Conservation (phyloP, 495 filamentous ascomycete species). For the Platismatia glauca region DNA sequence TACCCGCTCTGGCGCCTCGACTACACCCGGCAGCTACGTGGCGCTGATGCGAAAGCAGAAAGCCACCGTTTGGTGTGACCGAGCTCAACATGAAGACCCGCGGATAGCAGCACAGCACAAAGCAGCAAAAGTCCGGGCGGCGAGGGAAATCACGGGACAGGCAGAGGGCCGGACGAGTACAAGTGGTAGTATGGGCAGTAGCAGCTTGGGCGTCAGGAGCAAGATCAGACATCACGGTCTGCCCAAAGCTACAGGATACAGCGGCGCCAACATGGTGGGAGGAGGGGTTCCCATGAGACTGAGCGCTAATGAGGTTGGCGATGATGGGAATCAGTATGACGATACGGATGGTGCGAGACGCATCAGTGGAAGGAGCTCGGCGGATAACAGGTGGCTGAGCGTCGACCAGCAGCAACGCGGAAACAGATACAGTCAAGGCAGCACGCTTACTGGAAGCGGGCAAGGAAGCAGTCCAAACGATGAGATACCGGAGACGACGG, state of each 20-base stretch:
- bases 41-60: slow-evolving; percentile 92
- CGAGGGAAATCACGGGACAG: slow-evolving; percentile 57
- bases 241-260: slow-evolving; percentile 61
- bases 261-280: slow-evolving; percentile 60
- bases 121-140: slow-evolving; percentile 74
- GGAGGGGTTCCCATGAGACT: slow-evolving; percentile 81
- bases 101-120: slow-evolving; percentile 68
- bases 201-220: slow-evolving; percentile 47
- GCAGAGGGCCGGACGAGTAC: slow-evolving; percentile 45
- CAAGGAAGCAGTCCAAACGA: slow-evolving; percentile 51
- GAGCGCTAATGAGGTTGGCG: slow-evolving; percentile 89
- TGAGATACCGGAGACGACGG: slow-evolving; percentile 41
- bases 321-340: slow-evolving; percentile 69
- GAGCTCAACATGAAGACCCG: slow-evolving; percentile 86
- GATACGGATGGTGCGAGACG: slow-evolving; percentile 47
- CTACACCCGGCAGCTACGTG: slow-evolving; percentile 69
- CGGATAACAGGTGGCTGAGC: slow-evolving; percentile 54
- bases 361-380: slow-evolving; percentile 66
- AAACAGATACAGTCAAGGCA: slow-evolving; percentile 57
- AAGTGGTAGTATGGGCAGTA: slow-evolving; percentile 45
- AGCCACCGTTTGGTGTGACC: slow-evolving; percentile 97
- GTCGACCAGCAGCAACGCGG: slow-evolving; percentile 42
- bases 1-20: slow-evolving; percentile 53
- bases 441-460: slow-evolving; percentile 44
- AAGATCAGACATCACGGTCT: slow-evolving; percentile 78